Base-by-base conservation (phyloP, 176 grass and related monocot genomes). In the Juncus inflexus region DNA sequence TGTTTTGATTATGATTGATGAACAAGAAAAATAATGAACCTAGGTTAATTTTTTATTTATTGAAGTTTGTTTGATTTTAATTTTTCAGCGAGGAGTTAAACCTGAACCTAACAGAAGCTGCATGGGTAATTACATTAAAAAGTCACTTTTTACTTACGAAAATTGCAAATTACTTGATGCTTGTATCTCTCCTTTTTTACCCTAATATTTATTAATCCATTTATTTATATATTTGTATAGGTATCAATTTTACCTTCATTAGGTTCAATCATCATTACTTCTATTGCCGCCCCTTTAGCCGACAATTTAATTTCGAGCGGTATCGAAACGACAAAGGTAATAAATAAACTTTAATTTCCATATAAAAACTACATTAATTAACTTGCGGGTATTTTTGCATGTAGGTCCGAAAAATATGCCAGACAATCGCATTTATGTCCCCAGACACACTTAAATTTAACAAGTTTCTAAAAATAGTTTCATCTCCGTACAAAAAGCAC, bases 341-440 rank as follows among this genome's bases (percentile, higher is more conserved):
- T 52, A 4, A 15, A 64, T 51, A 54, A 12, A 43, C 64, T 69
- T 74, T 52, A 15, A 9, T 47, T 47, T 28, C 19, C 19, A 28
- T 28, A 28, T 28, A 28, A 28, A 28, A 28, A 28, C 19, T 28
- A 28, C 19, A 28, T 52, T 8, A 61, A 3, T 55, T 47, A 28
- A 68, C 51, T 52, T 67, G 64, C 40, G 59, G 53, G 60, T 63
- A 3, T 78, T 73, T 69, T 50, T 35, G 77, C 15, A 37, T 85
- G 64, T 84, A 89, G 87, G 92, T 91, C 58, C 83, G 92, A 68
- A 97, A 97, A 77, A 89, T 97, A 80, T 97, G 92, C 73, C 92
- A 97, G 86, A 84, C 87, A 81, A 86, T 97, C 75, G 82, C 87
- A 28, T 97, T 97, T 82, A 1, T 97, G 60, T 91, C 87, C 55